phyloP scores from a whole-genome alignment of 345 rosid genomes.

The Acer negundo region DNA sequence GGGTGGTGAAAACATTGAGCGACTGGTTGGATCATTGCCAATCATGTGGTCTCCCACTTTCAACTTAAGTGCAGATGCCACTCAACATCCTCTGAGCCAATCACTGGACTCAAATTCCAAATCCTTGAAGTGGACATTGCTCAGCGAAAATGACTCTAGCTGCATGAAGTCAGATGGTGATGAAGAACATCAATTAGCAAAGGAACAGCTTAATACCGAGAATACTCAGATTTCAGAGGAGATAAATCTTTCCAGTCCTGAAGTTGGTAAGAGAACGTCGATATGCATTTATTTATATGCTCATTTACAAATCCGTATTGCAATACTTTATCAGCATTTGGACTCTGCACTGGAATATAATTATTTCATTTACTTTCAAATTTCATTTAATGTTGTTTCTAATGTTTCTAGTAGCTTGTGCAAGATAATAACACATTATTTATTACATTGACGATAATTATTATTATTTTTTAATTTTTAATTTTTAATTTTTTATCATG shows the following conservation, averaged over 20 bases:
- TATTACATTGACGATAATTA: neutral
- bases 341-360: constrained; percentile 5
- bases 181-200: constrained; percentile 25
- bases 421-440: neutral
- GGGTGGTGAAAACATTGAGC: constrained; percentile 33
- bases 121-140: constrained; percentile 38
- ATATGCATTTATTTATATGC: neutral
- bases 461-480: too few relatives aligned
- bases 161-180: constrained; percentile 34
- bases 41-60: constrained; percentile 38
- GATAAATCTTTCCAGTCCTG: constrained; percentile 41
- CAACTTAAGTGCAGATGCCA: constrained; percentile 30
- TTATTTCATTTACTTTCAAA: constrained; percentile 10
- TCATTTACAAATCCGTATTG: constrained; percentile 3
- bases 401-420: neutral
- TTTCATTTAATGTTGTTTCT: constrained; percentile 5
- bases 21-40: constrained; percentile 71
- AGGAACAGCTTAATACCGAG: constrained; percentile 28
- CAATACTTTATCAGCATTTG: constrained; percentile 8
- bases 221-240: constrained; percentile 38
- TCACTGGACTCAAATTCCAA: constrained; percentile 56
- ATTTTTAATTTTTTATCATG: neutral
- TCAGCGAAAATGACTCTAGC: constrained; percentile 36
- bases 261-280: constrained; percentile 55
- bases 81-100: constrained; percentile 48